Conservation (phyloP, 1,284 basidiomycete genomes). For the Apiotrichum montevideense region DNA sequence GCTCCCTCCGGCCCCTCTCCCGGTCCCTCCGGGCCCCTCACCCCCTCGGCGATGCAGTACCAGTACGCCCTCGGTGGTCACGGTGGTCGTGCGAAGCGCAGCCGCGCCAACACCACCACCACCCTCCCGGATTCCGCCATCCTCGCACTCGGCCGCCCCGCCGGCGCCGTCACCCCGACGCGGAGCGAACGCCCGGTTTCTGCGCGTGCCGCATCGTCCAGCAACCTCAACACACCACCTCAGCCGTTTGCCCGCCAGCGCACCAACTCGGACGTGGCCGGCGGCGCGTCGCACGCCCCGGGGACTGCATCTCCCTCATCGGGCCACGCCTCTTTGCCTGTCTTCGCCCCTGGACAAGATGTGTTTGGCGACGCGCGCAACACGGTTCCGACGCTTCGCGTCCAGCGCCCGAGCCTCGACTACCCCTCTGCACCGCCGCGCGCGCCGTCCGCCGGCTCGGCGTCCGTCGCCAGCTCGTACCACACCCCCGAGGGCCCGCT, state of each 20-base stretch:
- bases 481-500: not conserved
- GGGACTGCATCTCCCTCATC: no score
- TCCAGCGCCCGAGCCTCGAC: slow-evolving; percentile 16
- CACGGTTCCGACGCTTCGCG: slow-evolving; percentile 5
- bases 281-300: not conserved
- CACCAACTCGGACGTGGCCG: not conserved
- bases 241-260: not conserved
- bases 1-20: no score
- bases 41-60: slow-evolving; percentile 8
- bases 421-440: no score
- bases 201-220: no score
- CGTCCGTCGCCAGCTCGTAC: not conserved
- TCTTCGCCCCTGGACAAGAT: not conserved
- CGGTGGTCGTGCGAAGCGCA: slow-evolving; percentile 41
- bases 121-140: not conserved
- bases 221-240: no score
- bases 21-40: no score
- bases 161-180: not conserved
- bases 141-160: not conserved
- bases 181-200: no score
- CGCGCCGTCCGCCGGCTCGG: not conserved
- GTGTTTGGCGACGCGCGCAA: slow-evolving; percentile 7
- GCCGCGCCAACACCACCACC: slow-evolving; percentile 10
- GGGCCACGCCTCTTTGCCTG: no score
- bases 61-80: slow-evolving; percentile 44